Base-by-base conservation (phyloP, 345 rosid genomes). In the Anastatica hierochuntica region DNA sequence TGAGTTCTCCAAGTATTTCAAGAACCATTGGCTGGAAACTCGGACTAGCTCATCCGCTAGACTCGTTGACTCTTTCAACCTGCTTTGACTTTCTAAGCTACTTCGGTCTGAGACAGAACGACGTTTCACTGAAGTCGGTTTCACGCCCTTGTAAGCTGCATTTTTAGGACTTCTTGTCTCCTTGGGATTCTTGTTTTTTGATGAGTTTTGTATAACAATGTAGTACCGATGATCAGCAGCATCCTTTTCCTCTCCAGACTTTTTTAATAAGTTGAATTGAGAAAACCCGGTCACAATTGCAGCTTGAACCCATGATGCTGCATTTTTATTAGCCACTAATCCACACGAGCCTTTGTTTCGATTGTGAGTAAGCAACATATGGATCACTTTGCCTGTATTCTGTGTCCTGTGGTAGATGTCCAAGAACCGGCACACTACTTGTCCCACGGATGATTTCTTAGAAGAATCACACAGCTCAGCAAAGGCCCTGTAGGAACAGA, bases 1-100 rank as follows among this genome's bases (percentile, higher is more conserved):
- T 35, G 74, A 65, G 47, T 49, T 58, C 64, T 73, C 83, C 54
- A 75, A 65, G 58, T 73, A 73, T 44, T 68, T 65, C 53, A 75
- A 58, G 68, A 78, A 75, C 80, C 83, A 78, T 26, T 73, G 56
- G 36, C 65, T 60, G 6, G 73, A 73, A 70, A 64, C 72, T 51
- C 47, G 16, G 8, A 73, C 49, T 40, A 78, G 64, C 64, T 73
- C 72, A 8, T 75, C 72, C 1, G 62, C 76, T 63, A 78, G 35
- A 66, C 43, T 47, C 43, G 58, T 62, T 1, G 74, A 52, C 66
- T 70, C 67, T n/a, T 60, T 69, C 29, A 74, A 33, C 37, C 63
- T 63, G 14, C 31, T 60, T 69, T 58, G 40, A 57, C 66, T 17
- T 33, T 56, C 68, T 24, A 53, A 21, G 38, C 42, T 16, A 55